Evolutionary conservation across 306 rosid species (phyloP).

Genomic region (Lagenaria siceraria): DNA sequence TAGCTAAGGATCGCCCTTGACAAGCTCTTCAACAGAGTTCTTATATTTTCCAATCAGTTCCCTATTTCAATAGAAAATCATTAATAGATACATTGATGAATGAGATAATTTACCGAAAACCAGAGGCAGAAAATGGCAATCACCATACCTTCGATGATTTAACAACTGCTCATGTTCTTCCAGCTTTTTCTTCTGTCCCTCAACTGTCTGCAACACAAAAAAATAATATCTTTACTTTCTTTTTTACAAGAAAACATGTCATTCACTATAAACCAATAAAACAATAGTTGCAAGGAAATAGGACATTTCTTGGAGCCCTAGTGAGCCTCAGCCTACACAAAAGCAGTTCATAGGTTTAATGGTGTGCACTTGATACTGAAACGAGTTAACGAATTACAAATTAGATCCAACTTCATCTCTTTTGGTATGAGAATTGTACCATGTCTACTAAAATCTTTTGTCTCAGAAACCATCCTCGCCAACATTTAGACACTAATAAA

Average conservation of each 20-base stretch:
- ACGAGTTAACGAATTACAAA: neutral
- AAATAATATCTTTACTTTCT: neutral
- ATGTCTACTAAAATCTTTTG: neutral
- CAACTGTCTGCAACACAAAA: constrained; percentile 62
- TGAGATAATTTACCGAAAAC: neutral
- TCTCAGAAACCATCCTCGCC: neutral
- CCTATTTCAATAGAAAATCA: constrained; percentile 20
- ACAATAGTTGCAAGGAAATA: neutral
- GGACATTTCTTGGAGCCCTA: neutral
- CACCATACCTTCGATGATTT: constrained; percentile 54
- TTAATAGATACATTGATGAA: constrained; percentile 3
- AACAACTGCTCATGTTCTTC: constrained; percentile 71
- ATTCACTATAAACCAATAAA: neutral
- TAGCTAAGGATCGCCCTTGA: constrained; percentile 46
- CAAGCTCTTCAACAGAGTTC: constrained; percentile 62
- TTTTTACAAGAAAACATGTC: neutral
- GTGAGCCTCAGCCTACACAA: neutral
- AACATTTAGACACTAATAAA: neutral
- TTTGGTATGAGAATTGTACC: neutral
- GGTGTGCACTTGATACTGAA: neutral
- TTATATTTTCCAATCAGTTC: constrained; percentile 55
- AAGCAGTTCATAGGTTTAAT: neutral
- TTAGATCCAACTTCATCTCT: neutral
- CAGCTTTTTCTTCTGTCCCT: constrained; percentile 70
- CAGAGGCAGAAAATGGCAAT: neutral